These are phyloP conservation scores for Penicillium mononematosum DNA, from an alignment of 495 filamentous ascomycete genomes.

Conservation along the genomic window DNA sequence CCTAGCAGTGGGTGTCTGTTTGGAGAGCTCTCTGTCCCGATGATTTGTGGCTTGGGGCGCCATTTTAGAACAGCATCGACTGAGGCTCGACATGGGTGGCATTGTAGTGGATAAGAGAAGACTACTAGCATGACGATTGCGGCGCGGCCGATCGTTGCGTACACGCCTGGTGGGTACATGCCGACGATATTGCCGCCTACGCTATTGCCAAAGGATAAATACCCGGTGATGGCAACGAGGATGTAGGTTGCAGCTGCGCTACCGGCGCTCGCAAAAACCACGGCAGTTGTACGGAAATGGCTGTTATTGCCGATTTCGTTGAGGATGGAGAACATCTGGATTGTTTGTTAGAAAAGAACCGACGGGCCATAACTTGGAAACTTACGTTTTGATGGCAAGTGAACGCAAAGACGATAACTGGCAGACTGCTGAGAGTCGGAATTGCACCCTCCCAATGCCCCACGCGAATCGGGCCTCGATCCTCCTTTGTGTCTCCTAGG, in stretches of 20 bases:
- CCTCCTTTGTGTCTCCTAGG: slow-evolving; percentile 69
- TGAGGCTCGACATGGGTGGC: slow-evolving; percentile 91
- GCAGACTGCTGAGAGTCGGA: slow-evolving; percentile 77
- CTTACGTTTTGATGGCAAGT: slow-evolving; percentile 96
- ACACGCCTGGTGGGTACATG: slow-evolving; percentile 81
- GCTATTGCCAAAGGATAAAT: slow-evolving; percentile 86
- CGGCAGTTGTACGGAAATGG: slow-evolving; percentile 73
- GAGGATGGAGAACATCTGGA: slow-evolving; percentile 95
- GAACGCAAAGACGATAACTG: slow-evolving; percentile 96
- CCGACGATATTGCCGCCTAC: slow-evolving; percentile 88
- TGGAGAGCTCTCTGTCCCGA: slow-evolving; percentile 45
- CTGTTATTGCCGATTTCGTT: slow-evolving; percentile 91
- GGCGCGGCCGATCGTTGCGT: slow-evolving; percentile 86
- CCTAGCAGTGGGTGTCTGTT: slow-evolving; percentile 44
- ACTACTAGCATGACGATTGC: slow-evolving; percentile 96
- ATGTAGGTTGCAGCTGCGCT: slow-evolving; percentile 78
- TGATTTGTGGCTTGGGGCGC: slow-evolving; percentile 59
- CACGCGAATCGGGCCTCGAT: slow-evolving; percentile 69
- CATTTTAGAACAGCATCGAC: slow-evolving; percentile 91
- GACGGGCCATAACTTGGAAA: neutral
- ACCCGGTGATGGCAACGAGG: slow-evolving; percentile 90
- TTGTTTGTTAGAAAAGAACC: slow-evolving; percentile 11
- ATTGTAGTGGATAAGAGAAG: slow-evolving; percentile 93
- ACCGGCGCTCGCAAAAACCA: slow-evolving; percentile 81
- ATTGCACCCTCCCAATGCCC: slow-evolving; percentile 77